Evolutionary conservation across 805 yeast genomes (phyloP).

Genomic region (Candida broadrunensis): DNA sequence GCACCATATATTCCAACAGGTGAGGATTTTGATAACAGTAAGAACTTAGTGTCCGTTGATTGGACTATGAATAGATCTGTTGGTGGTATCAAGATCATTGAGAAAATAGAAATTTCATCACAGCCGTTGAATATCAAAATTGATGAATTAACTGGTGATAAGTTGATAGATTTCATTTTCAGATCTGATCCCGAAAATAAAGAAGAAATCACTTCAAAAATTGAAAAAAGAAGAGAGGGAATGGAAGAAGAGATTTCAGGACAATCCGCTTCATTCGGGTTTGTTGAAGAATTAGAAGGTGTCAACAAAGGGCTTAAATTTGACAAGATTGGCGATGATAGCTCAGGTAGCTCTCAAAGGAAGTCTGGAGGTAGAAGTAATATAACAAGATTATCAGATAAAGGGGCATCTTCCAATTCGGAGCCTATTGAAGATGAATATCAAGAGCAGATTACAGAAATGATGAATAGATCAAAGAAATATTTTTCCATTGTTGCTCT

Average conservation of each 20-base stretch:
- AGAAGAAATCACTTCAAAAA: conserved; percentile 6
- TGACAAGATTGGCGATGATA: conserved; percentile 4
- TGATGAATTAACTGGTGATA: conserved; percentile 39
- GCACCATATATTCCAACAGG: conserved; percentile 27
- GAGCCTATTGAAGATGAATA: conserved; percentile 1
- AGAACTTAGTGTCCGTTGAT: conserved; percentile 26
- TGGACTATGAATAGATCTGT: conserved; percentile 43
- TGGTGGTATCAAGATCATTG: conserved; percentile 42
- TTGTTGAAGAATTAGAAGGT: conserved; percentile 9
- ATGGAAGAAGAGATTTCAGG: conserved; percentile 9
- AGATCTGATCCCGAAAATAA: conserved; percentile 13
- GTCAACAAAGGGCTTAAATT: conserved; percentile 8
- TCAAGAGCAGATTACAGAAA: conserved; percentile 42
- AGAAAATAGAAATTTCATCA: conserved; percentile 33
- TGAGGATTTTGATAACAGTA: conserved; percentile 1
- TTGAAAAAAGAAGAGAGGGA: conserved; percentile 5
- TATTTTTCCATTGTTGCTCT: conserved; percentile 67
- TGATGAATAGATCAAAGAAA: conserved; percentile 74
- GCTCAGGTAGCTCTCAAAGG: neutral
- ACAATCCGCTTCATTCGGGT: conserved; percentile 8
- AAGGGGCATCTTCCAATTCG: neutral
- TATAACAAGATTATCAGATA: conserved; percentile 1
- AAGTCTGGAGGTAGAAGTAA: neutral
- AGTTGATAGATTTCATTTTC: conserved; percentile 35
- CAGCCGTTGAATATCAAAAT: conserved; percentile 36